These are phyloP conservation scores for Sabuloglossum arenarium DNA, from an alignment of 495 filamentous ascomycete genomes.

Conservation along the genomic window DNA sequence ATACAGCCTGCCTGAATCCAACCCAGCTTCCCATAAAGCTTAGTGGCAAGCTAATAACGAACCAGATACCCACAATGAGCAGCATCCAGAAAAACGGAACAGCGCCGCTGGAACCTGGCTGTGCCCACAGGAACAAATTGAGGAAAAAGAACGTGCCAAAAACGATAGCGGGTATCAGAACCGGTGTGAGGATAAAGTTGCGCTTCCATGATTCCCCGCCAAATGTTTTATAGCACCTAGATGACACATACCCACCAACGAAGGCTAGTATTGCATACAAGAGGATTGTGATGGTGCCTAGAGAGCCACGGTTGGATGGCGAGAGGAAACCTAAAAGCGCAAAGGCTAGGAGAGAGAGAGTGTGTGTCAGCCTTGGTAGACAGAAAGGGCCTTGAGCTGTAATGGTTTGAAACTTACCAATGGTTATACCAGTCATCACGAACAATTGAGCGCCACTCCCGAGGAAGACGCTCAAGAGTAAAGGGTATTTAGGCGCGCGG, in stretches of 20 bases:
- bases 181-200: constrained; percentile 72
- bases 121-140: constrained; percentile 88
- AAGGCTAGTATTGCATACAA: constrained; percentile 86
- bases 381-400: too few relatives aligned
- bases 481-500: constrained; percentile 58
- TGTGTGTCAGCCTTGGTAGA: neutral
- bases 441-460: constrained; percentile 93
- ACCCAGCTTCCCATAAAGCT: constrained; percentile 84
- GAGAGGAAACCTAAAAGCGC: constrained; percentile 88
- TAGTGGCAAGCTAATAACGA: constrained; percentile 81
- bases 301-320: constrained; percentile 78
- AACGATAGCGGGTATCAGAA: constrained; percentile 69
- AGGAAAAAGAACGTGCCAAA: constrained; percentile 83
- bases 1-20: constrained; percentile 49
- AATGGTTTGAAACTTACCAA: constrained; percentile 22
- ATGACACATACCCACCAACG: constrained; percentile 78
- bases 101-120: constrained; percentile 60
- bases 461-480: constrained; percentile 70
- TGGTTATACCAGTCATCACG: constrained; percentile 90
- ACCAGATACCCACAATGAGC: constrained; percentile 83
- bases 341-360: constrained; percentile 27
- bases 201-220: constrained; percentile 84
- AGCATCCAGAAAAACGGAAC: constrained; percentile 96
- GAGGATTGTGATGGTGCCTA: constrained; percentile 78
- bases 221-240: constrained; percentile 80